A percentile compares a stretch with the other conserved stretches of the same genome.
Evolutionary conservation across 306 rosid species (phyloP).

Genomic region (Cicer bijugum): DNA sequence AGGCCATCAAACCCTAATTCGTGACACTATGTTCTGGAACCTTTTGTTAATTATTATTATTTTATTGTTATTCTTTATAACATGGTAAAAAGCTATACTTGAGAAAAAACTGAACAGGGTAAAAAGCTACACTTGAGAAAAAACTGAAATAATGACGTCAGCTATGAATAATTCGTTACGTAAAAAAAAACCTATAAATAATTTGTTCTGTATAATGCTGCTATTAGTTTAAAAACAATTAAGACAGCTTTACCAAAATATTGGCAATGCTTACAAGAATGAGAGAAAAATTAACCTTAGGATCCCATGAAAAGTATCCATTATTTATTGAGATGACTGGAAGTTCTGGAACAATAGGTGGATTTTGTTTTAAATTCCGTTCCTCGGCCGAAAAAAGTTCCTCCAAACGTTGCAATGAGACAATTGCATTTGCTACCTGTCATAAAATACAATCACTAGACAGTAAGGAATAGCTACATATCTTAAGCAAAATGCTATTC

Average conservation of each 20-base stretch:
- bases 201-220: conserved; percentile 5
- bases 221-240: background rate
- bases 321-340: conserved; percentile 77
- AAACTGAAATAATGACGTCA: background rate
- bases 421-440: conserved; percentile 83
- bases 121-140: background rate
- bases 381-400: conserved; percentile 75
- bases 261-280: conserved; percentile 4
- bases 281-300: conserved; percentile 56
- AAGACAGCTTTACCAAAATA: conserved; percentile 17
- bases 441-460: conserved; percentile 30
- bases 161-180: background rate
- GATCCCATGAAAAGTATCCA: conserved; percentile 86
- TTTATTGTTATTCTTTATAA: background rate
- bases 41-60: background rate
- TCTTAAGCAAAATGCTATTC: background rate
- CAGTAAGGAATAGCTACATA: conserved; percentile 28
- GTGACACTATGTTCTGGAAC: too few relatives aligned
- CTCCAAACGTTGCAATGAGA: conserved; percentile 83
- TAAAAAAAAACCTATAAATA: background rate
- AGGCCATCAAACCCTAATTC: too few relatives aligned
- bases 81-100: background rate
- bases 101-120: background rate
- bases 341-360: conserved; percentile 65
- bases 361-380: conserved; percentile 65